Percentiles rank a stretch among this genome's conserved stretches.
phyloP scores from a whole-genome alignment of 164 flowering plant genomes.

The Macadamia integrifolia region DNA sequence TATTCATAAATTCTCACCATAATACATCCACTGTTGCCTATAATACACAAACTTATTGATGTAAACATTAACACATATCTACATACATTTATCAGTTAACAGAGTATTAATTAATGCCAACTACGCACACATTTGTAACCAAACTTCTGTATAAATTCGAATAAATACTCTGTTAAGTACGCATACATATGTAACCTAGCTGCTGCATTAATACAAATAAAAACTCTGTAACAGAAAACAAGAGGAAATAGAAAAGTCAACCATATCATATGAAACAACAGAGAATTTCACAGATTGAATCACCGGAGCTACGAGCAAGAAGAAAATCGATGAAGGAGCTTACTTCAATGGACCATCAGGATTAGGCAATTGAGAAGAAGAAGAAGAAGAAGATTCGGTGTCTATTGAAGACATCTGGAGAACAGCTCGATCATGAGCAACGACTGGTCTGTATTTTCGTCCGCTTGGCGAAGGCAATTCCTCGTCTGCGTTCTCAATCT shows the following conservation, averaged over 20 bases:
- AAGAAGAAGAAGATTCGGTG: conserved; percentile 29
- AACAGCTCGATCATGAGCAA: conserved; percentile 57
- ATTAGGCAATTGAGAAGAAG: conserved; percentile 19
- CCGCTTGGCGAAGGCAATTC: conserved; percentile 26
- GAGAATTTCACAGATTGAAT: not conserved
- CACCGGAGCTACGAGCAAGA: not conserved
- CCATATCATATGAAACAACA: not conserved
- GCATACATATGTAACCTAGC: too few relatives aligned
- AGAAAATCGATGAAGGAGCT: not conserved
- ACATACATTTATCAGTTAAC: too few relatives aligned
- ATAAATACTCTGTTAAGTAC: not conserved
- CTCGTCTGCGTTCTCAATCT: conserved; percentile 31
- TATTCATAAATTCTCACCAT: too few relatives aligned
- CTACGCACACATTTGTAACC: too few relatives aligned
- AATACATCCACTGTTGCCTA: too few relatives aligned
- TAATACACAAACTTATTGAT: too few relatives aligned
- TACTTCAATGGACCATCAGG: conserved; percentile 28
- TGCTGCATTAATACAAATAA: too few relatives aligned
- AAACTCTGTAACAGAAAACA: not conserved
- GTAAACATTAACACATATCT: too few relatives aligned
- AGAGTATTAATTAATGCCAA: too few relatives aligned
- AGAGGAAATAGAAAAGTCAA: not conserved
- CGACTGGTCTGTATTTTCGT: conserved; percentile 56
- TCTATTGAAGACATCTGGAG: conserved; percentile 58
- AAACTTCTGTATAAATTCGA: too few relatives aligned